Evolutionary conservation across 768 basidiomycete genomes (phyloP).

Genomic region (Suillus variegatus): DNA sequence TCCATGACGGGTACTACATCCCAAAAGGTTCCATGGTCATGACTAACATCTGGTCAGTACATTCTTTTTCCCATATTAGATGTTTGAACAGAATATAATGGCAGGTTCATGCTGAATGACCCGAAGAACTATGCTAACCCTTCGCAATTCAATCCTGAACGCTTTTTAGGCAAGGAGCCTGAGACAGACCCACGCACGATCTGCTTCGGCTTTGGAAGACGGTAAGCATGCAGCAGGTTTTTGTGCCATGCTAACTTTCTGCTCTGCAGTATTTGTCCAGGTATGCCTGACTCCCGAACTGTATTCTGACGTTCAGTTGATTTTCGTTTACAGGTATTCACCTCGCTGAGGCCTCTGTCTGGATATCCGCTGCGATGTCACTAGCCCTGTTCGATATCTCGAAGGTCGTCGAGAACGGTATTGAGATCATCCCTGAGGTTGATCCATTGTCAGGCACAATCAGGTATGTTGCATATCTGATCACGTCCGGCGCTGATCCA

Average conservation of each 20-base stretch:
- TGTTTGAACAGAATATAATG: neutral
- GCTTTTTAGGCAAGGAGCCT: conserved; percentile 42
- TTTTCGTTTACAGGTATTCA: conserved; percentile 40
- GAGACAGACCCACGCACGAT: conserved; percentile 60
- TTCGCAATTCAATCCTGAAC: too few species aligned
- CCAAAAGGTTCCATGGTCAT: conserved; percentile 44
- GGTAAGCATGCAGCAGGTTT: conserved; percentile 33
- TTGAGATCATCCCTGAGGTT: conserved; percentile 52
- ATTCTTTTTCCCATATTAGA: conserved; percentile 13
- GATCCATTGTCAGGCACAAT: conserved; percentile 65
- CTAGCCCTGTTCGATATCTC: conserved; percentile 51
- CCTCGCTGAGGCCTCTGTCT: conserved; percentile 53
- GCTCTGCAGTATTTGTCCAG: conserved; percentile 28
- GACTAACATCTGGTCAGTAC: conserved; percentile 23
- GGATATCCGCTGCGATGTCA: conserved; percentile 43
- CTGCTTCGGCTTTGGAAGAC: conserved; percentile 73
- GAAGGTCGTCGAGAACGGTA: conserved; percentile 45
- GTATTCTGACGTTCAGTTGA: conserved; percentile 9
- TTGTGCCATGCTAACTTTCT: conserved; percentile 11
- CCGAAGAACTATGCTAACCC: too few species aligned
- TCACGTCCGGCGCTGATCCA: neutral
- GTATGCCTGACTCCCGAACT: conserved; percentile 12
- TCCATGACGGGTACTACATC: conserved; percentile 62
- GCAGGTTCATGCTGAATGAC: conserved; percentile 35
- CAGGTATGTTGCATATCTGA: conserved; percentile 41